Percentiles rank a stretch among this genome's conserved stretches.
Conservation (phyloP, 331 rosid species). For the Pyracantha coccinea region DNA sequence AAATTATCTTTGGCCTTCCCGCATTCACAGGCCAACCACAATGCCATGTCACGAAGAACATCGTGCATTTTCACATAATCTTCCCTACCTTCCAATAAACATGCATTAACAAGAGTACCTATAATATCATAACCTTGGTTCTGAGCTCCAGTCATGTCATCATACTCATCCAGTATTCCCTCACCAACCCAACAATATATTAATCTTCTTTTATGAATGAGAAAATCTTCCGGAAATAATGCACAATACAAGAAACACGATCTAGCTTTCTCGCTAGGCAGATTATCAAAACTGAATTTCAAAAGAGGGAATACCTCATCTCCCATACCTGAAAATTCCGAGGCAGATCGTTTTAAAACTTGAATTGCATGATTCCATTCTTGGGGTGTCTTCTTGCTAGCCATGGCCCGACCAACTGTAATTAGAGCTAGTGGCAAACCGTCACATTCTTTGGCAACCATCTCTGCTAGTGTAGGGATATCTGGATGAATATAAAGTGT, state of each 20-base stretch:
- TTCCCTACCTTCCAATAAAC: conserved; percentile 14
- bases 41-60: conserved; percentile 25
- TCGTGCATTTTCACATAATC: conserved; percentile 16
- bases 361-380: conserved; percentile 4
- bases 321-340: conserved; percentile 10
- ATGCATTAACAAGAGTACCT: conserved; percentile 2
- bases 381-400: not conserved
- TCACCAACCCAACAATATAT: conserved; percentile 13
- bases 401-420: conserved; percentile 7
- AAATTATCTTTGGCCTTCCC: not conserved
- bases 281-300: conserved; percentile 3
- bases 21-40: conserved; percentile 20
- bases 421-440: conserved; percentile 14
- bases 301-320: conserved; percentile 9
- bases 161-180: not conserved
- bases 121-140: conserved; percentile 11
- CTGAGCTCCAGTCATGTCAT: conserved; percentile 2
- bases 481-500: not conserved
- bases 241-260: conserved; percentile 13
- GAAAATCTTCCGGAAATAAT: not conserved
- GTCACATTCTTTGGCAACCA: conserved; percentile 8
- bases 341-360: not conserved
- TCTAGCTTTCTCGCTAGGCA: not conserved
- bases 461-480: not conserved
- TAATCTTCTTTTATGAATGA: not conserved